Evolutionary conservation across 2,329 filamentous ascomycete species (phyloP), one percentile per base, ranked within the genome.

Genomic region (Mariannaea sp.): DNA sequence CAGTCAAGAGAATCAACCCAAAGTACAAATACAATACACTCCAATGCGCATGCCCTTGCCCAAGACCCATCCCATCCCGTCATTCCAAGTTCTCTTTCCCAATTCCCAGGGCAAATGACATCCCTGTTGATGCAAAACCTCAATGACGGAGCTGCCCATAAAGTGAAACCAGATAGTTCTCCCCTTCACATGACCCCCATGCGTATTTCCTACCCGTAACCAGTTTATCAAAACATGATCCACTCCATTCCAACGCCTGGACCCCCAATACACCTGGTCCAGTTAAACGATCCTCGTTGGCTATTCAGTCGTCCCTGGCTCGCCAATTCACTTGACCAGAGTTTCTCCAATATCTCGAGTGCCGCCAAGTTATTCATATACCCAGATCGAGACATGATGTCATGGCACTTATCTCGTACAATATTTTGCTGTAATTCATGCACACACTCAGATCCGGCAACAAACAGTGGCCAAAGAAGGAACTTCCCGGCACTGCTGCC

Each of bases 281-380:
- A 84, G 71, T 78, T 80, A 66, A 84, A 84, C 7, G 80, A 80
- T 35, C 80, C 78, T 43, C 76, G 72, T 49, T 74, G 71, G 49
- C 68, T 69, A 40, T 70, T 71, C 44, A 74, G 65, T 64, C 55
- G 65, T 14, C 73, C 70, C 22, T 73, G 71, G 36, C 74, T 73
- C 53, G 72, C 66, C 60, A 68, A 72, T 43, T 84, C 80, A 43
- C 80, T 81, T 10, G 79, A 78, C 92, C 93, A 97, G 13, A 96
- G 81, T 65, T 86, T 85, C 76, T 97, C 92, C 35, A 97, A 74
- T 4, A 96, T 85, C 65, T 94, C 89, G 20, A 97, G 79, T 7
- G 89, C 91, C 6, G 89, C 88, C 33, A 95, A 80, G 69, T 96
- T 97, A 74, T 96, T 97, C 79, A 92, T 90, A 74, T 97, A 97